phyloP scores from a whole-genome alignment of 257 asterid species.

The Salvia splendens region DNA sequence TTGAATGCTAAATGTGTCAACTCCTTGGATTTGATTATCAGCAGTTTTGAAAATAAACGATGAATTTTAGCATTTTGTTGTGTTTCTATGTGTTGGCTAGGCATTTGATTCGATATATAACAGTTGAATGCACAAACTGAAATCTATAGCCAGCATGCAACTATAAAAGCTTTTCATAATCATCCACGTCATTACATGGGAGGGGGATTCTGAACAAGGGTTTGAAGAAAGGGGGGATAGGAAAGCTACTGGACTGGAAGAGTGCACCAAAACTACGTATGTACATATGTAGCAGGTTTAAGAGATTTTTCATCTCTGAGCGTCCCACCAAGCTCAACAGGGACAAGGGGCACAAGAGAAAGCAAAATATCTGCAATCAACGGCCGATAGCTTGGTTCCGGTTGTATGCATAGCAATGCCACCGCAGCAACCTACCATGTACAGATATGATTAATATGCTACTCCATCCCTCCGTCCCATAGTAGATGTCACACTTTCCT shows the following conservation, averaged over 20 bases:
- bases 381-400: conserved; percentile 84
- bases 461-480: too few relatives aligned
- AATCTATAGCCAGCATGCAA: not conserved
- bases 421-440: conserved; percentile 73
- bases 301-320: conserved; percentile 39
- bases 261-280: not conserved
- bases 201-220: not conserved
- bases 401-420: conserved; percentile 76
- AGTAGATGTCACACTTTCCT: too few relatives aligned
- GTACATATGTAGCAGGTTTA: conserved; percentile 12
- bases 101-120: too few relatives aligned
- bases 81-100: too few relatives aligned
- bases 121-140: conserved; percentile 1
- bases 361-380: conserved; percentile 73
- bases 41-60: not conserved
- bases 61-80: not conserved
- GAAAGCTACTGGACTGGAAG: not conserved
- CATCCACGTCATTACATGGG: not conserved
- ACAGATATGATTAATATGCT: not conserved
- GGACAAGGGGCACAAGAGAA: conserved; percentile 79
- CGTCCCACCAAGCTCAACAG: conserved; percentile 68
- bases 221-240: not conserved
- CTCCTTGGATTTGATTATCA: not conserved
- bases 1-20: not conserved
- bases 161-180: not conserved